Conservation (phyloP, 139 green algal genomes). For the Coccomyxa sp. region DNA sequence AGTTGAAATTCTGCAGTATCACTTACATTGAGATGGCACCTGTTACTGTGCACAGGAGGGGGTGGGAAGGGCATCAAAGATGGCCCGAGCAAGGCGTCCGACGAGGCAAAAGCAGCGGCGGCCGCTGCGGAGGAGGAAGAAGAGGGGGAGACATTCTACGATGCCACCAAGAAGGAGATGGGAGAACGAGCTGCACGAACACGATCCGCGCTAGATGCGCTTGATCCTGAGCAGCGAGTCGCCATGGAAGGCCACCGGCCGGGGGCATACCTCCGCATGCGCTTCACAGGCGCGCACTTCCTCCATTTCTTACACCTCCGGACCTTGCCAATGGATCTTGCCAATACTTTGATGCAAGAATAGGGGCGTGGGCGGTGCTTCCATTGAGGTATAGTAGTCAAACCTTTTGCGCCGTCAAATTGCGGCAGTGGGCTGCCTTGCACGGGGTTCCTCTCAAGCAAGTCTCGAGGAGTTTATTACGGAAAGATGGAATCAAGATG, state of each 20-base stretch:
- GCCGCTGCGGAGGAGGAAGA: conserved; percentile 29
- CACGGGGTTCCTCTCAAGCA: too few species aligned
- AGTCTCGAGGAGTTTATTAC: too few species aligned
- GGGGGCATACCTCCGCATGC: conserved; percentile 85
- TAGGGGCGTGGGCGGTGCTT: too few species aligned
- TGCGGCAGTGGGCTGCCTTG: too few species aligned
- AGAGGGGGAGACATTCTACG: conserved; percentile 81
- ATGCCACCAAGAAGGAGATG: conserved; percentile 86
- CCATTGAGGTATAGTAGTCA: too few species aligned
- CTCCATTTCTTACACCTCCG: not conserved
- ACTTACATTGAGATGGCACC: too few species aligned
- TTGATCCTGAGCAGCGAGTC: conserved; percentile 66
- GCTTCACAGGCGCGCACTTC: conserved; percentile 52
- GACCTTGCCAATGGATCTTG: too few species aligned
- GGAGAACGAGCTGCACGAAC: conserved; percentile 45
- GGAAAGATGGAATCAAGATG: too few species aligned
- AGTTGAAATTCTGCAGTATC: too few species aligned
- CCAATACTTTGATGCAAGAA: too few species aligned
- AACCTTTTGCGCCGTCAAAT: too few species aligned
- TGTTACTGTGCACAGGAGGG: conserved; percentile 9
- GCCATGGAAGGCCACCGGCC: conserved; percentile 80
- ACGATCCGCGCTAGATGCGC: conserved; percentile 62
- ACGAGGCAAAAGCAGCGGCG: conserved; percentile 10
- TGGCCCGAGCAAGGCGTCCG: conserved; percentile 15
- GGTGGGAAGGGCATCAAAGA: conserved; percentile 26